Conservation (phyloP, 2,329 filamentous ascomycete species). For the Arthrocladium fulminans region DNA sequence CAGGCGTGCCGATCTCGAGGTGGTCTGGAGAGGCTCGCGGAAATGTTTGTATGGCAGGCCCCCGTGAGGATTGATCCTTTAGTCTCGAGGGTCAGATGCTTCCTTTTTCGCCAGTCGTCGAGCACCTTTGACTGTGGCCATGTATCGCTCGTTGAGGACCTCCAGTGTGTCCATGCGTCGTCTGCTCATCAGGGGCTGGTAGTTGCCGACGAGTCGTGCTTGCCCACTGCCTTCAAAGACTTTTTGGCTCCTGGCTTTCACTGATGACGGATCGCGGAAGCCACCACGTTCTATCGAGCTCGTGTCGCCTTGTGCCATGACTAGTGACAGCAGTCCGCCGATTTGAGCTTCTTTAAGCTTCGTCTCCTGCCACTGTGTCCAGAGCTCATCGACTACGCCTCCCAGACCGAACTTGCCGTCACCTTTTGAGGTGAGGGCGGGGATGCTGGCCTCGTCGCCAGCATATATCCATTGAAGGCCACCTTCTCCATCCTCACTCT, state of each 20-base stretch:
- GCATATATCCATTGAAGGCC: constrained; percentile 69
- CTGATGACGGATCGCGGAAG: constrained; percentile 23
- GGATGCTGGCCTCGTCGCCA: constrained; percentile 50
- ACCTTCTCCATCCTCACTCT: constrained; percentile 45
- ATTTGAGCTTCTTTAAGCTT: constrained; percentile 89
- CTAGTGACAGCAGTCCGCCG: constrained; percentile 59
- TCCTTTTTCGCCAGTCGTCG: constrained; percentile 26
- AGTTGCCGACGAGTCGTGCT: constrained; percentile 47
- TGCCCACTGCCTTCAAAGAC: constrained; percentile 52
- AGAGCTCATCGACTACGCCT: constrained; percentile 65
- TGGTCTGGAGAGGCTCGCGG: constrained; percentile 79
- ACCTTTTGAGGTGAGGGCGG: constrained; percentile 36
- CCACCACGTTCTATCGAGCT: constrained; percentile 24
- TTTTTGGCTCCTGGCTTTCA: constrained; percentile 35
- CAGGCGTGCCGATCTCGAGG: constrained; percentile 63
- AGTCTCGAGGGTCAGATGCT: constrained; percentile 11
- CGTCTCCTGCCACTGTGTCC: constrained; percentile 70
- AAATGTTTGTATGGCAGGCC: constrained; percentile 64
- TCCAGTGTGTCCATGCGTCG: constrained; percentile 50
- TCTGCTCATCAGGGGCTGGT: constrained; percentile 49
- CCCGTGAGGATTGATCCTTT: constrained; percentile 10
- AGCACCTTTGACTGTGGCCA: constrained; percentile 40
- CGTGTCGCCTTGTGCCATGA: constrained; percentile 37
- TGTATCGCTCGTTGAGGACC: constrained; percentile 54
- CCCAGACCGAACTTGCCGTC: constrained; percentile 55